These are phyloP conservation scores for Fusarium sp. DNA, from an alignment of 2,329 filamentous ascomycete species.

Conservation along the genomic window DNA sequence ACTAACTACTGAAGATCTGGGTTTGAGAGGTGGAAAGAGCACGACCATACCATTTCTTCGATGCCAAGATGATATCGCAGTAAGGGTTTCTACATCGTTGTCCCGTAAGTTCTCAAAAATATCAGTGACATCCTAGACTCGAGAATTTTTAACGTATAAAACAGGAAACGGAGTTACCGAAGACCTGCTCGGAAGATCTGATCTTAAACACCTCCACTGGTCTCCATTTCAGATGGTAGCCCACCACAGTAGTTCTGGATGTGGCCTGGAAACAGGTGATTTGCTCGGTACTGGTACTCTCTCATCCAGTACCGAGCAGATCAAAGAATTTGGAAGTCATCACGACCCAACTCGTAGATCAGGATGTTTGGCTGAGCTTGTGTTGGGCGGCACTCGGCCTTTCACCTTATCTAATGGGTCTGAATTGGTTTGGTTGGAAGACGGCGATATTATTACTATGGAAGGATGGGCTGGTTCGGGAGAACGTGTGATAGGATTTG, in stretches of 20 bases:
- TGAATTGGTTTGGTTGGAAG: neutral
- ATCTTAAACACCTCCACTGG: neutral
- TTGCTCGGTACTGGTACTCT: neutral
- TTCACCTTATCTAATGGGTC: neutral
- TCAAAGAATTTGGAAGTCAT: neutral
- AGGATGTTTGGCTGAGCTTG: neutral
- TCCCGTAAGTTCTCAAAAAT: neutral
- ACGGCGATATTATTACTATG: neutral
- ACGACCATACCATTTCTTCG: neutral
- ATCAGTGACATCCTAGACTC: accelerated
- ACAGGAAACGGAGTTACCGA: neutral
- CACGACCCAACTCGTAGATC: neutral
- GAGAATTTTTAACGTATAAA: neutral
- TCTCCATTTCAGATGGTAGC: neutral
- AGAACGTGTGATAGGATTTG: neutral
- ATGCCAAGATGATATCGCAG: neutral
- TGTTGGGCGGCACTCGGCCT: neutral
- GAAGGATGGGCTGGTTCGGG: neutral
- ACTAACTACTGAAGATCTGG: accelerated
- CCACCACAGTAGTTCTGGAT: neutral
- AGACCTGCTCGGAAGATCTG: neutral
- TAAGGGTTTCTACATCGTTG: neutral
- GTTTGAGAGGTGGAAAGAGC: neutral
- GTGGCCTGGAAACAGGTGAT: neutral
- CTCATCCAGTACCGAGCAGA: neutral